Conservation (phyloP, 1,284 basidiomycete species). For the Malassezia pachydermatis region DNA sequence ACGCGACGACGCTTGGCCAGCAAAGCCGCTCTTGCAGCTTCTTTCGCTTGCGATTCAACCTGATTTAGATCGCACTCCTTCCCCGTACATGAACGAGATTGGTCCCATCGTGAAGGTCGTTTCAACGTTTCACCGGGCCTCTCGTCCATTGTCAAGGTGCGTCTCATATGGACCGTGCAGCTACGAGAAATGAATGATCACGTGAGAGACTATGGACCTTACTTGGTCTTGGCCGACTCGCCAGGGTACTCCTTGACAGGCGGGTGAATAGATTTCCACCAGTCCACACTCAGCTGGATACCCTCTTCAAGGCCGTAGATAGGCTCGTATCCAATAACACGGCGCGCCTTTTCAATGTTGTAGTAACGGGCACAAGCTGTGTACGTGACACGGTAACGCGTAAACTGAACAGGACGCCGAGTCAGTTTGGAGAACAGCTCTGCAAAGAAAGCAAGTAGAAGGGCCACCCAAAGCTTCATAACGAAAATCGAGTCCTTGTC, state of each 20-base stretch:
- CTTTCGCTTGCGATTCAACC: slow-evolving; percentile 1
- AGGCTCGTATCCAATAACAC: slow-evolving; percentile 86
- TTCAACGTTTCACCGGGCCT: background rate
- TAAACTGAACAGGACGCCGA: slow-evolving; percentile 78
- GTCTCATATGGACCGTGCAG: background rate
- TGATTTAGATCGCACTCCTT: background rate
- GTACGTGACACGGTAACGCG: slow-evolving; percentile 72
- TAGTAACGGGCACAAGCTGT: slow-evolving; percentile 62
- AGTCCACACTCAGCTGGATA: slow-evolving; percentile 61
- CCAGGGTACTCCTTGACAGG: background rate
- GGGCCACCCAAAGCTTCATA: slow-evolving; percentile 29
- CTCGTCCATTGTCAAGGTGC: background rate
- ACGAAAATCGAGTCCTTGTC: slow-evolving; percentile 26
- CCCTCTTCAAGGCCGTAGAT: slow-evolving; percentile 81
- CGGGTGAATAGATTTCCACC: slow-evolving; percentile 14
- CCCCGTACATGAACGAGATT: background rate
- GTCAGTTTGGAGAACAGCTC: slow-evolving; percentile 67
- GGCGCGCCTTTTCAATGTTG: slow-evolving; percentile 87
- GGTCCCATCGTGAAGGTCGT: background rate
- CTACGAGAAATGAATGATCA: background rate
- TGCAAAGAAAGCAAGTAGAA: slow-evolving; percentile 48
- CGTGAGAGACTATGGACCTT: background rate
- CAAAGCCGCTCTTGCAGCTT: slow-evolving; percentile 5
- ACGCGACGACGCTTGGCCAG: background rate
- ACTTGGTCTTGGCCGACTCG: slow-evolving; percentile 17